Base-by-base conservation (phyloP, 148 eudicot species). In the Nyssa sinensis region DNA sequence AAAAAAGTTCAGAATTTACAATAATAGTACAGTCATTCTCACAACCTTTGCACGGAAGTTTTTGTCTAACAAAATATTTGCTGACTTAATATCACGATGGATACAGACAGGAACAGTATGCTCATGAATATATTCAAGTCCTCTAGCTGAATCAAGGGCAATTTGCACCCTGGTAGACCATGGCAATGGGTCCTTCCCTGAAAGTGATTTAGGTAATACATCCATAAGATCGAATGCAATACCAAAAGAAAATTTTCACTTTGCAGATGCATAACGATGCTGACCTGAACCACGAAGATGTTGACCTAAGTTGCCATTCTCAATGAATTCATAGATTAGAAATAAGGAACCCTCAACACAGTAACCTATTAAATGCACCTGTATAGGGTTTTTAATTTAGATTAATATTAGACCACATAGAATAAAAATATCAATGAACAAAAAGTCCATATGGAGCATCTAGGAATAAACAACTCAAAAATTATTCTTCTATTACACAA, bases 131-230 rank as follows among this genome's bases (percentile, higher is more conserved):
- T 91, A 91, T 77, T 88, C 93, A 17, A 91, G 89, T 69, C 89
- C 96, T 85, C 90, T 87, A 57, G 96, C 96, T 57, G 96, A 81
- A 81, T 88, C 96, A 34, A 91, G 85, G 63, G 96, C 96, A 55
- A 91, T 88, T 79, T 88, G 89, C 34, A 91, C 78, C 74, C 96
- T 85, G 4, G 89, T 82, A n/a, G 91, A 35, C 93, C 93, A 91
- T 23, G 86, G 66, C 71, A 91, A 74, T 53, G 91, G 85, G 29
- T 81, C 85, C 66, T 74, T 74, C 60, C 74, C 93, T 91, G 67
- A 62, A 74, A 61, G 8, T 7, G 27, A 29, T 47, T 62, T 16
- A 33, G n/a, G 24, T 2, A 31, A 71, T 11, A 62, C 41, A 69
- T 25, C 23, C 30, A 59, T 67, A 2, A 75, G 29, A 74, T 53